A percentile compares a stretch with the other conserved stretches of the same genome.
Evolutionary conservation across 495 filamentous ascomycete genomes (phyloP).

Genomic region (Aspergillus ostianus): DNA sequence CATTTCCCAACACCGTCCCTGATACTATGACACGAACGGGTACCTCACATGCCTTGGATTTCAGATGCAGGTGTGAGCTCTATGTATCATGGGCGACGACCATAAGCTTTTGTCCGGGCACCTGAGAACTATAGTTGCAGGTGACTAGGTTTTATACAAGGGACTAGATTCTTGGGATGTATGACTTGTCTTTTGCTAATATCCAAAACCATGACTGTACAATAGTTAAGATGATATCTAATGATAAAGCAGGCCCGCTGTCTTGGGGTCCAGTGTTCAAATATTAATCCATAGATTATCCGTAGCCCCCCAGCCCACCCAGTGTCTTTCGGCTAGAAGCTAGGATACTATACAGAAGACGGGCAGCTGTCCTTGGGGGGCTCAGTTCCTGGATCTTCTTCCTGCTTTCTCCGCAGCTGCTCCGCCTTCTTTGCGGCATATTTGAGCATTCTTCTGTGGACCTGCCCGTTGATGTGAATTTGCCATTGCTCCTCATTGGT

Average conservation of each 20-base stretch:
- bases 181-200: not conserved
- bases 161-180: not conserved
- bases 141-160: not conserved
- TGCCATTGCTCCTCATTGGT: slow-evolving; percentile 73
- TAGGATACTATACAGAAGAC: too few relatives aligned
- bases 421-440: slow-evolving; percentile 30
- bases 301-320: too few relatives aligned
- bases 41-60: not conserved
- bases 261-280: not conserved
- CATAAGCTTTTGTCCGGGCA: not conserved
- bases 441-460: slow-evolving; percentile 52
- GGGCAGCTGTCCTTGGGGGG: not conserved
- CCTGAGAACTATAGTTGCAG: not conserved
- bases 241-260: not conserved
- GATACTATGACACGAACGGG: not conserved
- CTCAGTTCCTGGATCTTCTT: not conserved
- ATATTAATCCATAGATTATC: not conserved
- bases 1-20: not conserved
- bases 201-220: not conserved
- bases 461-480: slow-evolving; percentile 65
- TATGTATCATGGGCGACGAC: not conserved
- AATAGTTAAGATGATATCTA: not conserved
- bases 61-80: not conserved
- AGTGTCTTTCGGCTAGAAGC: not conserved
- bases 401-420: slow-evolving; percentile 19